These are phyloP conservation scores for Coemansia sp. DNA, from an alignment of 192 early-diverging fungal species.

Conservation along the genomic window DNA sequence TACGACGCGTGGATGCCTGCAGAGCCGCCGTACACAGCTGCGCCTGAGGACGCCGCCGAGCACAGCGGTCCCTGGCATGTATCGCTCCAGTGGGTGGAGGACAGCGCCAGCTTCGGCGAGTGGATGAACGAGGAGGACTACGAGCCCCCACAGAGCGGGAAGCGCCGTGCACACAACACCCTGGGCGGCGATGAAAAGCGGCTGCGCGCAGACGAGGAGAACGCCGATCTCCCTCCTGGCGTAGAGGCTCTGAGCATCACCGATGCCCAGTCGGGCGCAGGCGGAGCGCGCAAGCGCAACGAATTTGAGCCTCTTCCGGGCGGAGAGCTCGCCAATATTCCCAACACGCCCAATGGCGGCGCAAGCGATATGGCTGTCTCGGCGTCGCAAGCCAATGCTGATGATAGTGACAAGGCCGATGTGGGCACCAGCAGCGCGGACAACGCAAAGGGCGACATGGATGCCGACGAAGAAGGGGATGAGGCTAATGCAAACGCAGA, in stretches of 20 bases:
- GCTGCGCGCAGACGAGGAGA: slow-evolving; percentile 27
- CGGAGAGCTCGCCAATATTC: slow-evolving; percentile 37
- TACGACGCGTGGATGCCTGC: slow-evolving; percentile 72
- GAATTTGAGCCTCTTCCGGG: slow-evolving; percentile 41
- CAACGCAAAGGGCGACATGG: background rate
- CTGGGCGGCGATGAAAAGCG: slow-evolving; percentile 39
- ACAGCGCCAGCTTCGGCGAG: slow-evolving; percentile 71
- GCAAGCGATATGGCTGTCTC: slow-evolving; percentile 11
- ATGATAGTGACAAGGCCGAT: slow-evolving; percentile 8
- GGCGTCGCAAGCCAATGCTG: background rate
- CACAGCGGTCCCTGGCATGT: slow-evolving; percentile 71
- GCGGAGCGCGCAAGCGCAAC: slow-evolving; percentile 23
- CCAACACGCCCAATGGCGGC: slow-evolving; percentile 10
- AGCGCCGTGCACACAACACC: slow-evolving; percentile 43
- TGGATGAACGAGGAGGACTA: slow-evolving; percentile 90
- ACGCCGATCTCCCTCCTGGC: slow-evolving; percentile 16
- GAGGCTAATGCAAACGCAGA: background rate
- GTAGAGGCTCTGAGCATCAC: slow-evolving; percentile 20
- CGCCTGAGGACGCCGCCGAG: slow-evolving; percentile 59
- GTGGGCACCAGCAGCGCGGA: background rate
- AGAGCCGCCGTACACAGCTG: slow-evolving; percentile 59
- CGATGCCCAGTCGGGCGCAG: slow-evolving; percentile 10
- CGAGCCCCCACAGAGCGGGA: slow-evolving; percentile 45
- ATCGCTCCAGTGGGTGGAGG: slow-evolving; percentile 68
- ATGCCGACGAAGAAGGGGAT: slow-evolving; percentile 13